Percentiles rank a stretch among this genome's conserved stretches.
These are phyloP conservation scores for Annona cherimola DNA, from an alignment of 164 flowering plant species.

Conservation along the genomic window DNA sequence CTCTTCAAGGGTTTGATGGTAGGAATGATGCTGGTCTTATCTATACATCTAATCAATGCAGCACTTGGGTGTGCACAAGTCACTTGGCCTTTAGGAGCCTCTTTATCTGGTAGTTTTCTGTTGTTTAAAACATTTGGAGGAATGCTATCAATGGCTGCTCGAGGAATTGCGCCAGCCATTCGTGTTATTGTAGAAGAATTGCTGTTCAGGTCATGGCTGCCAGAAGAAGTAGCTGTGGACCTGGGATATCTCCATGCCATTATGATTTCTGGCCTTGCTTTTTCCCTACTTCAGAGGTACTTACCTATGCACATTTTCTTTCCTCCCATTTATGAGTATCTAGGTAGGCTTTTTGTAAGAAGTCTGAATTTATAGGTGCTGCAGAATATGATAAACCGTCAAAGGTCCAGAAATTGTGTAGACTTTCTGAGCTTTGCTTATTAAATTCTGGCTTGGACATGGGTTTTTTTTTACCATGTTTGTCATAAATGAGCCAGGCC, in stretches of 20 bases:
- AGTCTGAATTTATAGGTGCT: background rate
- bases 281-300: conserved; percentile 76
- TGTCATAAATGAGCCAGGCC: too few species aligned
- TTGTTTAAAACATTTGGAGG: conserved; percentile 44
- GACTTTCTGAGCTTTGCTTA: too few species aligned
- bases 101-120: conserved; percentile 28
- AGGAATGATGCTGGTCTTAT: conserved; percentile 54
- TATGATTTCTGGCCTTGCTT: conserved; percentile 72
- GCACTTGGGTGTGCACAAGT: conserved; percentile 57
- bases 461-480: too few species aligned
- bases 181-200: conserved; percentile 72
- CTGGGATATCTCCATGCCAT: conserved; percentile 70
- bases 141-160: conserved; percentile 38
- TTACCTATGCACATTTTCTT: background rate
- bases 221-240: conserved; percentile 75
- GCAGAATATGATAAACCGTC: background rate
- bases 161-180: conserved; percentile 56
- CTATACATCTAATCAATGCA: conserved; percentile 50
- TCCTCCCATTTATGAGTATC: background rate
- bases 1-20: conserved; percentile 56
- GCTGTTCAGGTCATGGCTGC: conserved; percentile 89
- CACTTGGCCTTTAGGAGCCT: conserved; percentile 37
- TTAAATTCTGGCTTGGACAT: too few species aligned
- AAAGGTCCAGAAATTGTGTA: too few species aligned
- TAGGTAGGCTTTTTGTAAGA: background rate